Evolutionary conservation across 2,329 filamentous ascomycete species (phyloP).

Genomic region (Penicillium fuscoglaucum): DNA sequence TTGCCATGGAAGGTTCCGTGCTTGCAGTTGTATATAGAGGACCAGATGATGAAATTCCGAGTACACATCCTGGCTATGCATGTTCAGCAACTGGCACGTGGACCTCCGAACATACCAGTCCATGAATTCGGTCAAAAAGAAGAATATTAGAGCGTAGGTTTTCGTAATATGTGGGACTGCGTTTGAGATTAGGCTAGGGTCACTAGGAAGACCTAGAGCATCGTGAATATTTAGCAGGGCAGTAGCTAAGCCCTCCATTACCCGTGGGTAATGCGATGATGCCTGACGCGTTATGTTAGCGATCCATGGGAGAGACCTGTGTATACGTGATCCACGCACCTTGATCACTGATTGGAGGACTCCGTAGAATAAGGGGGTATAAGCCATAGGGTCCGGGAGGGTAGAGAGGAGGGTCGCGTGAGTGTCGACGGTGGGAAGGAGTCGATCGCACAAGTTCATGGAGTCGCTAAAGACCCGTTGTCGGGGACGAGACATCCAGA

Average conservation of each 20-base stretch:
- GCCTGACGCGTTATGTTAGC: constrained; percentile 26
- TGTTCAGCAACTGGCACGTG: constrained; percentile 38
- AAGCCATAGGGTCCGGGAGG: constrained; percentile 31
- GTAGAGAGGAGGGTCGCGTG: constrained; percentile 30
- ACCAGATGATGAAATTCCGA: constrained; percentile 36
- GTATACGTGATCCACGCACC: constrained; percentile 22
- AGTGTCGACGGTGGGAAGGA: constrained; percentile 31
- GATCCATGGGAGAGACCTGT: background rate
- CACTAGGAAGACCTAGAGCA: constrained; percentile 25
- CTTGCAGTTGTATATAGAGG: constrained; percentile 31
- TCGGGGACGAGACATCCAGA: constrained; percentile 32
- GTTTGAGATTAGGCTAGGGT: constrained; percentile 12
- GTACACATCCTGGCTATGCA: constrained; percentile 38
- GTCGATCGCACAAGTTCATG: constrained; percentile 30
- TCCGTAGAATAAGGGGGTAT: constrained; percentile 36
- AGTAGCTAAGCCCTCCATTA: constrained; percentile 38
- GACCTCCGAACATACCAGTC: constrained; percentile 39
- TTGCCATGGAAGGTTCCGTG: constrained; percentile 20
- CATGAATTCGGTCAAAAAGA: constrained; percentile 41
- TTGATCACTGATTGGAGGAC: constrained; percentile 41
- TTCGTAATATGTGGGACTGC: constrained; percentile 28
- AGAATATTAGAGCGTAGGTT: constrained; percentile 39
- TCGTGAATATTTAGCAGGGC: constrained; percentile 37
- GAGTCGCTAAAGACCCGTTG: constrained; percentile 29
- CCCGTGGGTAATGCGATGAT: constrained; percentile 36